Evolutionary conservation across 2,329 filamentous ascomycete species (phyloP).

Genomic region (Thermomyces lanuginosus): DNA sequence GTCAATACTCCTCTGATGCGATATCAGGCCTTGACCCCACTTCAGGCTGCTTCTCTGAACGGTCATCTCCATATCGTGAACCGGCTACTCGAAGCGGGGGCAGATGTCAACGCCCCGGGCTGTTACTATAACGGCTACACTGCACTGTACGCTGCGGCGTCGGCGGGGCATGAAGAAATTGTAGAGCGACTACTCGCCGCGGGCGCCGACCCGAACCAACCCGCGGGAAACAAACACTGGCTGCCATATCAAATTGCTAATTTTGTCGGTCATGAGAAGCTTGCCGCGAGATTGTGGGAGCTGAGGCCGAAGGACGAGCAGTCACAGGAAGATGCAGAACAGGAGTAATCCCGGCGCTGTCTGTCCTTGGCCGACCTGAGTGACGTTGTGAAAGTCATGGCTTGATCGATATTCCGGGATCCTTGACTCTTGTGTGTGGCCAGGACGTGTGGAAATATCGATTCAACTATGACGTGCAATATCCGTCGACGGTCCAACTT

Average conservation of each 20-base stretch:
- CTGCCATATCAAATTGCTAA: constrained; percentile 5
- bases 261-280: constrained; percentile 5
- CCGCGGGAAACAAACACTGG: constrained; percentile 6
- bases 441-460: no score
- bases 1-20: constrained; percentile 7
- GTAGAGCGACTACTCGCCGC: constrained; percentile 6
- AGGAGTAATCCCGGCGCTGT: no score
- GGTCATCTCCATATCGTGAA: constrained; percentile 6
- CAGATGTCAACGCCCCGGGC: constrained; percentile 8
- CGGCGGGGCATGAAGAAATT: constrained; percentile 8
- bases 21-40: constrained; percentile 5
- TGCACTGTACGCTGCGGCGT: constrained; percentile 7
- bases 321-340: no score
- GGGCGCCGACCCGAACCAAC: constrained; percentile 4
- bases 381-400: no score
- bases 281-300: constrained; percentile 4
- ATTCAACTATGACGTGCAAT: no score
- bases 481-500: no score
- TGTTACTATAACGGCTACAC: constrained; percentile 7
- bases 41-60: constrained; percentile 8
- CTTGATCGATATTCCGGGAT: no score
- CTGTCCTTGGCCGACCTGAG: no score
- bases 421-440: no score
- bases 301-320: no score
- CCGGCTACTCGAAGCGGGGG: constrained; percentile 6